phyloP scores from a whole-genome alignment of 371 early-diverging fungal genomes.

The Mortierella sp. region DNA sequence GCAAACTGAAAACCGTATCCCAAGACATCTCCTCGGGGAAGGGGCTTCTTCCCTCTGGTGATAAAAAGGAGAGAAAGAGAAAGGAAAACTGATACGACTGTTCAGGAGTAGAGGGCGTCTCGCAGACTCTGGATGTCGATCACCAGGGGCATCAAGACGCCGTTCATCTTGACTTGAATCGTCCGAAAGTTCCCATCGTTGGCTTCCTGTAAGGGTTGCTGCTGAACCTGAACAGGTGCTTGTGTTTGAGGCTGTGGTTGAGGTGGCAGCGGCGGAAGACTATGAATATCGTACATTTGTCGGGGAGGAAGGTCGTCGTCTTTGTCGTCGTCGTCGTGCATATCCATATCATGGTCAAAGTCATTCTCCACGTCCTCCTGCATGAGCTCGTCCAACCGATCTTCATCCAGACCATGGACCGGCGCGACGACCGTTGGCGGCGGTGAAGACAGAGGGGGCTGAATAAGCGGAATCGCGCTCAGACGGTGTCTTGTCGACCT shows the following conservation, averaged over 20 bases:
- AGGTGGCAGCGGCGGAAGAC: not conserved
- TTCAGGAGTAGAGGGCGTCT: not conserved
- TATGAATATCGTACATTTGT: not conserved
- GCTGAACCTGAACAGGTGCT: not conserved
- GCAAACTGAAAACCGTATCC: too few species aligned
- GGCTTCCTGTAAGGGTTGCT: not conserved
- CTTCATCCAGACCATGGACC: too few species aligned
- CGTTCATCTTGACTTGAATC: not conserved
- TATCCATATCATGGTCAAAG: not conserved
- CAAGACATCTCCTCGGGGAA: too few species aligned
- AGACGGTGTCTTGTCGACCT: not conserved
- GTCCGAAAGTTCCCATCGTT: not conserved
- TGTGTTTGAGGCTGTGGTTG: not conserved
- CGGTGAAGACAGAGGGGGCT: not conserved
- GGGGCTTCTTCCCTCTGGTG: too few species aligned
- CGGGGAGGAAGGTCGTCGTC: not conserved
- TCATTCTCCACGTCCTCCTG: too few species aligned
- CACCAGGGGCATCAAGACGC: not conserved
- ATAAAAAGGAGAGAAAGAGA: too few species aligned
- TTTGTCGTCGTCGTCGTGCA: not conserved
- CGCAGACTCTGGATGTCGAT: not conserved
- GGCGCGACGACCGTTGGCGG: not conserved
- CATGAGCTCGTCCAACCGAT: too few species aligned
- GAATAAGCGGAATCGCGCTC: not conserved
- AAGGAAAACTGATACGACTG: too few species aligned